Evolutionary conservation across 768 basidiomycete species (phyloP), one percentile per base, ranked within the genome.

Genomic region (Lentinula detonsa): DNA sequence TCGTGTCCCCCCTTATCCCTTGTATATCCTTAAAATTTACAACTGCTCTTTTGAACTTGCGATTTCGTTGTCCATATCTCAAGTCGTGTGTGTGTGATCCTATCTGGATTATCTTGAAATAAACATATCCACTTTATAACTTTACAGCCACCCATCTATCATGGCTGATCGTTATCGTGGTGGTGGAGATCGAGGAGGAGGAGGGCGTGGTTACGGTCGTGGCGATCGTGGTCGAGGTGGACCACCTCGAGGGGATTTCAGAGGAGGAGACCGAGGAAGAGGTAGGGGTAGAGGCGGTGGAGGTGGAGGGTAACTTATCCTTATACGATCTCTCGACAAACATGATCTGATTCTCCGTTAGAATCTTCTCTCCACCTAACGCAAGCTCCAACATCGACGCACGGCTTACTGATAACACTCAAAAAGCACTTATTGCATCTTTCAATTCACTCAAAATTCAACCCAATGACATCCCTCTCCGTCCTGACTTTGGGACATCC

Each of bases 401-500:
- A 3, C 79, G 82, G 18, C 66, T 85, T 1, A 60, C 67, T 5
- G 75, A 79, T 60, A 70, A 70, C 23, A 76, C 76, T 3, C 74
- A 81, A 49, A 69, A 81, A 9, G 70, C 70, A 2, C 71, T 85
- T 33, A 68, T 86, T 3, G 60, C 67, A 6, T 67, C 74, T 0
- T 74, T 80, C 62, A 70, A 70, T 33, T 60, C 62, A 3, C 65
- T 80, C 54, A 69, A 61, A 7, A 39, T 78, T 15, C 69, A 70
- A 11, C 37, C 34, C 6, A 70, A 73, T 43, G 76, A 81, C 13
- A 70, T 92, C 45, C 86, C 87, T 15, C 64, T 84, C 9, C 79
- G 86, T 21, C 84, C 85, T 6, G 83, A 77, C 15, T 87, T 79
- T 64, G 86, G 87, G 0, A 82, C 74, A 0, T 64, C 63, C 1